Evolutionary conservation across 495 filamentous ascomycete species (phyloP), one percentile per base, ranked within the genome.

Genomic region (Peziza echinospora): DNA sequence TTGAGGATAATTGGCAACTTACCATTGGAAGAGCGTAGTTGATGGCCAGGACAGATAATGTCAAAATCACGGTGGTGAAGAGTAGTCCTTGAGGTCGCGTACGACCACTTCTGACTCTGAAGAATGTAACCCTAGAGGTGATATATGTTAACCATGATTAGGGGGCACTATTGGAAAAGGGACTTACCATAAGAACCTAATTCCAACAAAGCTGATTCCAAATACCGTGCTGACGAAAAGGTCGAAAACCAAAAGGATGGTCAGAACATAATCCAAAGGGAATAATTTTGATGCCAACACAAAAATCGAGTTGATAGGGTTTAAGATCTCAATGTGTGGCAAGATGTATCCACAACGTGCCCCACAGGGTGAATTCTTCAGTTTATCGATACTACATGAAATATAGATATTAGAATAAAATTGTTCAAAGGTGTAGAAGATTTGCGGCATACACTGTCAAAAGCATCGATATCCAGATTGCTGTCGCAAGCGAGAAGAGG

Each of bases 81-180:
- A 97, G 72, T n/a, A 97, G 64, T 11, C 86, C 91, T 58, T 96
- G 87, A 3, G 89, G 89, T 2, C 82, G 76, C 0, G 87, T 94
- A 56, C 84, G 78, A 37, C 84, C 82, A 52, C 77, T 81, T 47
- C 85, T 73, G 56, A 97, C 82, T 58, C 79, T 76, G 70, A 94
- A 96, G 44, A 97, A 70, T 43, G 69, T 76, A 49, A 96, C 63
- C 30, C 30, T 37, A 17, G 6, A 37, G 19, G 30, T 11, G 6
- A 7, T n/a, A n/a, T n/a, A n/a, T n/a, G n/a, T n/a, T n/a, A n/a
- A n/a, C n/a, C n/a, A n/a, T n/a, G n/a, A n/a, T n/a, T n/a, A n/a
- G n/a, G n/a, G n/a, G n/a, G n/a, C n/a, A n/a, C n/a, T n/a, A n/a
- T n/a, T n/a, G n/a, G n/a, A n/a, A n/a, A n/a, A n/a, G n/a, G n/a